phyloP scores from a whole-genome alignment of 306 rosid genomes.

The barrel medic (Medicago truncatula) region DNA sequence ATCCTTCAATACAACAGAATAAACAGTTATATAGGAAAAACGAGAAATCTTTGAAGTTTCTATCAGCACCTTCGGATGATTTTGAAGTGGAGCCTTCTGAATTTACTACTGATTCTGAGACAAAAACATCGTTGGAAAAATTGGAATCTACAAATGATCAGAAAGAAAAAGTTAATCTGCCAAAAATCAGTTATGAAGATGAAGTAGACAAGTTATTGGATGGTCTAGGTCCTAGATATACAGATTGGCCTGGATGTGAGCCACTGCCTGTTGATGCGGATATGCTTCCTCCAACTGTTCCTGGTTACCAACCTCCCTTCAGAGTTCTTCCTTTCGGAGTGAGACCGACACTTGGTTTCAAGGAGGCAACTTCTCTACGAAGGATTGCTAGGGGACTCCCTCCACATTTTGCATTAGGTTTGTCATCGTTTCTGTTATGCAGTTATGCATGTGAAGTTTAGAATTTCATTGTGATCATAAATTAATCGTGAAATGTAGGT shows the following conservation, averaged over 20 bases:
- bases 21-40: conserved; percentile 58
- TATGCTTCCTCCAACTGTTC: conserved; percentile 74
- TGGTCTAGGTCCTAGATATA: conserved; percentile 81
- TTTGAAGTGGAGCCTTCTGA: conserved; percentile 45
- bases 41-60: conserved; percentile 45
- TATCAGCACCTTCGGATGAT: conserved; percentile 46
- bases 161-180: conserved; percentile 42
- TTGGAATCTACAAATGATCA: conserved; percentile 50
- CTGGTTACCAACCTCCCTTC: conserved; percentile 86
- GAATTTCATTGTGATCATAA: conserved; percentile 37
- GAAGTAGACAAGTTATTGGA: conserved; percentile 81
- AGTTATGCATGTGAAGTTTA: conserved; percentile 34
- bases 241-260: conserved; percentile 91
- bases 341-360: conserved; percentile 72
- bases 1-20: conserved; percentile 63
- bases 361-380: conserved; percentile 80
- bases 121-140: conserved; percentile 38
- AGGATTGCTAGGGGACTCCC: conserved; percentile 92
- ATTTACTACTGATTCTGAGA: conserved; percentile 45
- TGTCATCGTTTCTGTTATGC: conserved; percentile 35
- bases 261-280: conserved; percentile 95
- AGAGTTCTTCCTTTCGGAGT: conserved; percentile 96
- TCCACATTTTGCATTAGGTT: conserved; percentile 97
- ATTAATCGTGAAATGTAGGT: conserved; percentile 56
- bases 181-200: conserved; percentile 75